Conservation (phyloP, 2,329 filamentous ascomycete species). For the Aspergillus viridinutans region DNA sequence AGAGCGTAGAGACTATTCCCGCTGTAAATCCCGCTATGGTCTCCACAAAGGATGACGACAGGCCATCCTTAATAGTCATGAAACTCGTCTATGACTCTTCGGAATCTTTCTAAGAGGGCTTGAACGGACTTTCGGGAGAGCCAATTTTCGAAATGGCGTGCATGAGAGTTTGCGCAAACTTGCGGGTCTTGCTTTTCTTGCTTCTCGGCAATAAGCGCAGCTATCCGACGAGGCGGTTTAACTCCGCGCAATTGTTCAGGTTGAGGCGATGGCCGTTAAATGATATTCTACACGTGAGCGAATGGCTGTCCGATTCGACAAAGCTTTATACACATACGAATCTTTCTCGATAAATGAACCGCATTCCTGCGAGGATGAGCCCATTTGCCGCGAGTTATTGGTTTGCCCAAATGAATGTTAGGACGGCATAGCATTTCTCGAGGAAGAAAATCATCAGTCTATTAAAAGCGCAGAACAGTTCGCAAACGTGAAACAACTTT, state of each 20-base stretch:
- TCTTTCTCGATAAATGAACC: not conserved
- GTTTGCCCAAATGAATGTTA: not conserved
- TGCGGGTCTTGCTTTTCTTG: not conserved
- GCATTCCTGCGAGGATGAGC: not conserved
- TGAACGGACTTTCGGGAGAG: not conserved
- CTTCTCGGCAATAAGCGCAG: not conserved
- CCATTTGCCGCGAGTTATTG: not conserved
- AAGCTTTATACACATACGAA: not conserved
- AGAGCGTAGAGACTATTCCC: slow-evolving; percentile 78
- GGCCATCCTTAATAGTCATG: slow-evolving; percentile 50
- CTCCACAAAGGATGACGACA: slow-evolving; percentile 77
- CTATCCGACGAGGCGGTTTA: not conserved
- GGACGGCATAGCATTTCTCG: not conserved
- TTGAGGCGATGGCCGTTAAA: not conserved
- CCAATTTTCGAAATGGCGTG: not conserved
- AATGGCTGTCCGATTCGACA: not conserved
- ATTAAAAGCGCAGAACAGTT: slow-evolving; percentile 9
- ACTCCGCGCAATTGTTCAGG: not conserved
- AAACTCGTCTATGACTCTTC: slow-evolving; percentile 19
- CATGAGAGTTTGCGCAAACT: not conserved
- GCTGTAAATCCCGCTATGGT: slow-evolving; percentile 85
- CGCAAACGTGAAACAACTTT: slow-evolving; percentile 11
- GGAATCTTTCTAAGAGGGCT: not conserved
- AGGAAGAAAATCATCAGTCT: not conserved
- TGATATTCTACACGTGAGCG: not conserved